These are phyloP conservation scores for Pleurotus ostreatus DNA, from an alignment of 768 basidiomycete genomes.

Conservation along the genomic window DNA sequence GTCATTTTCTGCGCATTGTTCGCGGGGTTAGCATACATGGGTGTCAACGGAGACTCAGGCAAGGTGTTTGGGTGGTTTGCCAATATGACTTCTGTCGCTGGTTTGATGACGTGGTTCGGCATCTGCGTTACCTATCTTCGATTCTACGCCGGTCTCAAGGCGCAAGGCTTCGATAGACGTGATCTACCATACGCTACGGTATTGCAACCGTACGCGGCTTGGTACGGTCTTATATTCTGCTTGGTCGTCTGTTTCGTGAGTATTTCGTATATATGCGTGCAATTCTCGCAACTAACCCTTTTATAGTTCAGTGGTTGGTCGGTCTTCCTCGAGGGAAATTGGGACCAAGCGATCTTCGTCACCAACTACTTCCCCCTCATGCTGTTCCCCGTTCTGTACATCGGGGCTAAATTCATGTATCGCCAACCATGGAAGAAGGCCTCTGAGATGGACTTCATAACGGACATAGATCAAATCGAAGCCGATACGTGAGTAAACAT, in stretches of 20 bases:
- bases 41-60: constrained; percentile 58
- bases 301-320: constrained; percentile 40
- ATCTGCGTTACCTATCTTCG: constrained; percentile 76
- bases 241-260: constrained; percentile 61
- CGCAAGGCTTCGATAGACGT: constrained; percentile 70
- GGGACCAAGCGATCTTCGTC: constrained; percentile 64
- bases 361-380: constrained; percentile 75
- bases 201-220: constrained; percentile 74
- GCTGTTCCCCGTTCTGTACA: constrained; percentile 77
- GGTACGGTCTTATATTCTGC: constrained; percentile 40
- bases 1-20: constrained; percentile 69
- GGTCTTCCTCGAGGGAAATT: constrained; percentile 35
- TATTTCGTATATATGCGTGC: constrained; percentile 5
- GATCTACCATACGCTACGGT: constrained; percentile 66
- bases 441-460: constrained; percentile 82
- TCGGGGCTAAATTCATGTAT: constrained; percentile 51
- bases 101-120: constrained; percentile 80
- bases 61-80: constrained; percentile 78
- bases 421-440: constrained; percentile 41
- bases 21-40: constrained; percentile 79
- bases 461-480: constrained; percentile 65
- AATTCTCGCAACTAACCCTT: not conserved
- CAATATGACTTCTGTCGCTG: constrained; percentile 66
- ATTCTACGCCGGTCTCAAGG: constrained; percentile 80
- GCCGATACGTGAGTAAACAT: constrained; percentile 45